Evolutionary conservation across 345 rosid species (phyloP), one percentile per base, ranked within the genome.

Genomic region (Ceriops tagal): DNA sequence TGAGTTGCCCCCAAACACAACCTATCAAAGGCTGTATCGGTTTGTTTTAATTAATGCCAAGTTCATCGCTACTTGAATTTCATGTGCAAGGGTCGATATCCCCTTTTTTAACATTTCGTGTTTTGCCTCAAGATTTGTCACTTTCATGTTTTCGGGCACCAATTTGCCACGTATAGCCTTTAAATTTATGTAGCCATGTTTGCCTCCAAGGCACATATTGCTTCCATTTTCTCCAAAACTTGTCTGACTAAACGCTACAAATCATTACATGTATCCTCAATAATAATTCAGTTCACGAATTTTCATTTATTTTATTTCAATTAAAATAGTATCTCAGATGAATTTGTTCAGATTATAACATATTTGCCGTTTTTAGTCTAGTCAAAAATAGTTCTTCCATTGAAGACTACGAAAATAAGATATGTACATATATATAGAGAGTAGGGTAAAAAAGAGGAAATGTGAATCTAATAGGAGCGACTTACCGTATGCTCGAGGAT

Each of bases 401-500:
- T 16, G 1, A 52, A 52, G 19, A 52, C 56, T 5, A 20, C 21
- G 8, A 3, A 51, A 15, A 51, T 19, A 52, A 51, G 55, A 51
- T 24, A 24, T 24, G 26, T 24, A 24, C 1, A 24, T 24, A 24
- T 24, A 24, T 24, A 24, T 24, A 24, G 1, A 24, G 26, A 24
- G 26, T 24, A 51, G 2, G 55, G 22, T 19, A 1, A 21, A 21
- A 52, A 18, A 18, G 22, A 18, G 22, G 56, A 52, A 49, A 24
- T 6, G 19, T 31, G 30, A 8, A 31, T 32, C 3, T 66, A 6
- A 9, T 16, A 8, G 6, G 0, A 6, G 22, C 59, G 32, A 5
- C 56, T 28, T 46, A 77, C 80, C 80, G 51, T 3, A 71, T 5
- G 76, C 73, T 21, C 0, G 3, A 20, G 80, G 80, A 19, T 77